These are phyloP conservation scores for Solanum microdontum DNA, from an alignment of 257 asterid genomes.

Conservation along the genomic window DNA sequence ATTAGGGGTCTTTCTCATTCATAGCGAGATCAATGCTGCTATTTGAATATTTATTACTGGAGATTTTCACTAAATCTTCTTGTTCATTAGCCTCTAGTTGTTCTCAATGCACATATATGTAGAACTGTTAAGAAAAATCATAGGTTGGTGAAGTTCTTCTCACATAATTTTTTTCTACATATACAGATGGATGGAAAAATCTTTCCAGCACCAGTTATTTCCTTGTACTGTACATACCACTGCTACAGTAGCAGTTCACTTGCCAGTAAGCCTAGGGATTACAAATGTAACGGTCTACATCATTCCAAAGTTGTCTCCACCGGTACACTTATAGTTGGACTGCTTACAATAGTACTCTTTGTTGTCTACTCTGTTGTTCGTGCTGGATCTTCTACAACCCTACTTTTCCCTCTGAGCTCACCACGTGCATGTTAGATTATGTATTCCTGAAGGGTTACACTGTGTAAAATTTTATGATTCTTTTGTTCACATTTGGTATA, in stretches of 20 bases:
- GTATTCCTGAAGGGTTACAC: background rate
- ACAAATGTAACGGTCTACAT: constrained; percentile 81
- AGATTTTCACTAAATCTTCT: background rate
- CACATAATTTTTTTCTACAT: background rate
- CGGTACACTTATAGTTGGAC: constrained; percentile 51
- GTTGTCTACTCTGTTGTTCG: constrained; percentile 89
- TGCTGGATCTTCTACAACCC: constrained; percentile 75
- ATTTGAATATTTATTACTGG: background rate
- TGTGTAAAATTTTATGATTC: background rate
- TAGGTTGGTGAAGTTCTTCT: background rate
- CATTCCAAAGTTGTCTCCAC: constrained; percentile 71
- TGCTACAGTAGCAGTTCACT: constrained; percentile 51
- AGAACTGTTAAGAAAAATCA: background rate
- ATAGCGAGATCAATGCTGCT: background rate
- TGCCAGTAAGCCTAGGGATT: constrained; percentile 87
- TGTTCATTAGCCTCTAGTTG: background rate
- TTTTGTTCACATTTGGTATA: background rate
- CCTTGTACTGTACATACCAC: constrained; percentile 78
- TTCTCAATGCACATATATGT: background rate
- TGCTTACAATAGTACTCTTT: constrained; percentile 61
- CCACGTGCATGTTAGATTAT: constrained; percentile 61
- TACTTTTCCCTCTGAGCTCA: constrained; percentile 85
- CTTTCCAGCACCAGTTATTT: constrained; percentile 69
- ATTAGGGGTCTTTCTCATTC: background rate
- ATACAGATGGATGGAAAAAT: constrained; percentile 65